Evolutionary conservation across 2,329 filamentous ascomycete species (phyloP).

Genomic region (Aspergillus niger): DNA sequence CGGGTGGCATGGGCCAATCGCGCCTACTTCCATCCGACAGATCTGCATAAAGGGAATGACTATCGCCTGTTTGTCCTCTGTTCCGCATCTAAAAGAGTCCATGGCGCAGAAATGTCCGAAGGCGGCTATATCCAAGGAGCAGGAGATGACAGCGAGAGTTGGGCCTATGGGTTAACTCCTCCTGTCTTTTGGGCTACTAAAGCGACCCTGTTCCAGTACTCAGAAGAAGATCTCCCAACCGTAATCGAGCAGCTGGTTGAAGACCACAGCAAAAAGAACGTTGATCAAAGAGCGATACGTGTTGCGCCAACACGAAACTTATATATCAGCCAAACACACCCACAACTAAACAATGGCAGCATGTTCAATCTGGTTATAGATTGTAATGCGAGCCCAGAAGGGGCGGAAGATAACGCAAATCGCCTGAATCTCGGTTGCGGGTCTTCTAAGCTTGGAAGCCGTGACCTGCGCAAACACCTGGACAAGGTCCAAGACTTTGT

Average conservation of each 20-base stretch:
- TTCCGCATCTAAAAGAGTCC: slow-evolving; percentile 75
- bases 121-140: slow-evolving; percentile 89
- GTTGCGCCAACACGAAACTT: slow-evolving; percentile 44
- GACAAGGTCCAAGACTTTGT: slow-evolving; percentile 63
- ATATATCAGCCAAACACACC: slow-evolving; percentile 31
- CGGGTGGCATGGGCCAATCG: slow-evolving; percentile 79
- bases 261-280: slow-evolving; percentile 25
- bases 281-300: slow-evolving; percentile 28
- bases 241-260: slow-evolving; percentile 52
- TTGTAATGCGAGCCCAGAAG: slow-evolving; percentile 35
- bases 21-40: slow-evolving; percentile 56
- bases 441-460: slow-evolving; percentile 74
- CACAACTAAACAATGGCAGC: slow-evolving; percentile 41
- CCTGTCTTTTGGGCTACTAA: slow-evolving; percentile 75
- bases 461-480: slow-evolving; percentile 75
- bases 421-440: slow-evolving; percentile 64
- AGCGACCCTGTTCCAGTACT: slow-evolving; percentile 59
- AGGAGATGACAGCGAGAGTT: slow-evolving; percentile 92
- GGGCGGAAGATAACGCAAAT: slow-evolving; percentile 42
- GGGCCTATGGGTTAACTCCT: slow-evolving; percentile 80
- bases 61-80: slow-evolving; percentile 79
- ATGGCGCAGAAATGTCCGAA: slow-evolving; percentile 68
- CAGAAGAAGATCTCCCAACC: slow-evolving; percentile 65
- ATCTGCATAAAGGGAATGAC: slow-evolving; percentile 49
- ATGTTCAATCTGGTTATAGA: slow-evolving; percentile 49